A percentile compares a stretch with the other conserved stretches of the same genome.
phyloP scores from a whole-genome alignment of 2,329 filamentous ascomycete species.

The Huntiella omanensis region DNA sequence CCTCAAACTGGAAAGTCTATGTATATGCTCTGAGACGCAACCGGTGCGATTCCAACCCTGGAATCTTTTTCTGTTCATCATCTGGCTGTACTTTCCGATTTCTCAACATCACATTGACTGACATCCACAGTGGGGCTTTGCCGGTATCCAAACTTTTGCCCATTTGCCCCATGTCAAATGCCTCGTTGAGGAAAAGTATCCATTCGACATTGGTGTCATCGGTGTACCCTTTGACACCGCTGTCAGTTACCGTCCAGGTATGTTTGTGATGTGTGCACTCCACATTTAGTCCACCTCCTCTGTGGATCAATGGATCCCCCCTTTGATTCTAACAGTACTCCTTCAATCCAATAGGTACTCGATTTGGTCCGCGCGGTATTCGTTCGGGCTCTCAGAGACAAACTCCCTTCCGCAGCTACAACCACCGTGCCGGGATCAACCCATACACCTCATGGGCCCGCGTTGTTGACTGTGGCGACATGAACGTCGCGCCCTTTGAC shows the following conservation, averaged over 20 bases:
- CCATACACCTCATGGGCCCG: constrained; percentile 64
- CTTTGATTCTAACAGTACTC: background rate
- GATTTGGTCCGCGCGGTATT: constrained; percentile 78
- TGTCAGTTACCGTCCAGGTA: constrained; percentile 49
- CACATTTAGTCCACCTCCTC: background rate
- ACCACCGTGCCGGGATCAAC: constrained; percentile 64
- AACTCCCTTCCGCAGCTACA: constrained; percentile 59
- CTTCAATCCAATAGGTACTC: constrained; percentile 31
- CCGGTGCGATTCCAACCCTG: background rate
- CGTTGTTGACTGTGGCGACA: constrained; percentile 78
- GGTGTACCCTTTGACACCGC: constrained; percentile 60
- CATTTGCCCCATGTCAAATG: constrained; percentile 52
- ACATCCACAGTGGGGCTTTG: constrained; percentile 29
- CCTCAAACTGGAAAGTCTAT: no score
- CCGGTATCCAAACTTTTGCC: constrained; percentile 57
- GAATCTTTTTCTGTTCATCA: background rate
- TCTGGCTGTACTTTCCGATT: background rate
- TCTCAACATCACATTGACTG: background rate
- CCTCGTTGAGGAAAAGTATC: constrained; percentile 41
- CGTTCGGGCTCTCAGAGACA: constrained; percentile 68
- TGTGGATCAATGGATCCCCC: background rate
- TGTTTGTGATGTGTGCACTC: constrained; percentile 12
- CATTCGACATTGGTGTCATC: constrained; percentile 53
- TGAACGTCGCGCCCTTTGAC: constrained; percentile 72
- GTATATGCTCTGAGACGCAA: no score